phyloP scores from a whole-genome alignment of 805 yeast genomes.

The Barnettozyma populi region DNA sequence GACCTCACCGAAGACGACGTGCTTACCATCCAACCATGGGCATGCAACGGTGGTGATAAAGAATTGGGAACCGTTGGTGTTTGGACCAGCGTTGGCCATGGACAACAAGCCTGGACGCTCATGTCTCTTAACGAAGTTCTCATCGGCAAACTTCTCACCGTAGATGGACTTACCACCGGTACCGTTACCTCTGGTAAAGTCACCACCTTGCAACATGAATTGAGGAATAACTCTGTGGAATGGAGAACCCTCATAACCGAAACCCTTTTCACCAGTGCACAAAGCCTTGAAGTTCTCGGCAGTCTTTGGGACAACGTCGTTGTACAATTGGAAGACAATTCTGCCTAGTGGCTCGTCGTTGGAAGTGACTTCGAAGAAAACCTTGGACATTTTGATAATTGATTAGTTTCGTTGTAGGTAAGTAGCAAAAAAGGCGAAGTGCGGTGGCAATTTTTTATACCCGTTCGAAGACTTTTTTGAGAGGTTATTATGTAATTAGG shows the following conservation, averaged over 20 bases:
- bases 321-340: conserved; percentile 80
- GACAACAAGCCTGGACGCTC: conserved; percentile 64
- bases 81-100: conserved; percentile 76
- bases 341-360: conserved; percentile 73
- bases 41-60: conserved; percentile 91
- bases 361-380: conserved; percentile 77
- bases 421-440: neutral
- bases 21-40: conserved; percentile 87
- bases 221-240: conserved; percentile 24
- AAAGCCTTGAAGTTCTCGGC: conserved; percentile 15
- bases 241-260: conserved; percentile 12
- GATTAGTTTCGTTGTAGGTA: neutral
- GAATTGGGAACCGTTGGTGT: conserved; percentile 91
- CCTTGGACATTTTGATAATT: conserved; percentile 49
- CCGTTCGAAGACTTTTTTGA: neutral
- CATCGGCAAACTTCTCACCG: conserved; percentile 63
- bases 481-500: neutral
- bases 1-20: conserved; percentile 95
- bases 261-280: conserved; percentile 14
- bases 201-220: conserved; percentile 82
- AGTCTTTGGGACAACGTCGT: conserved; percentile 42
- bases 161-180: conserved; percentile 73
- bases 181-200: conserved; percentile 64
- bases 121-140: conserved; percentile 63
- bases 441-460: neutral